A percentile compares a stretch with the other conserved stretches of the same genome.
Evolutionary conservation across 306 rosid genomes (phyloP).

Genomic region (Gynostemma pentaphyllum): DNA sequence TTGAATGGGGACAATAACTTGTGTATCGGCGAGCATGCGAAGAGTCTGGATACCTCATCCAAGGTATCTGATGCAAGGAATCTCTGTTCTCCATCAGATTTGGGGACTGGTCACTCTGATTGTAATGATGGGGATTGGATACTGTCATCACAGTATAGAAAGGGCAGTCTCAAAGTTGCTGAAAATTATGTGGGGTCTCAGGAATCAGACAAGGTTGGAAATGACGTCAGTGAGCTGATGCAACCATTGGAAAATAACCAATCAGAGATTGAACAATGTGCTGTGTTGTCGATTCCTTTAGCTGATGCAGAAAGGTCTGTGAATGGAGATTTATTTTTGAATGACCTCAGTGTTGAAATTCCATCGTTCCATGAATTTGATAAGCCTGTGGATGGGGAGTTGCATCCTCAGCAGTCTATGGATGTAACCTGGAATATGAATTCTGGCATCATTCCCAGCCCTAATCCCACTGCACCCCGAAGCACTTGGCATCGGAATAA

Average conservation of each 20-base stretch:
- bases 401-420: constrained; percentile 38
- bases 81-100: constrained; percentile 24
- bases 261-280: constrained; percentile 22
- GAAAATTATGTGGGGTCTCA: constrained; percentile 24
- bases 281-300: constrained; percentile 21
- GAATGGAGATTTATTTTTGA: constrained; percentile 27
- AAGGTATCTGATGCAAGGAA: constrained; percentile 26
- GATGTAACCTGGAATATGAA: constrained; percentile 46
- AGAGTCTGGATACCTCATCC: constrained; percentile 21
- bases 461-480: constrained; percentile 78
- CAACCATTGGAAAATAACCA: constrained; percentile 22
- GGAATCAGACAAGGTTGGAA: constrained; percentile 22
- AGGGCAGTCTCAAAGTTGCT: constrained; percentile 17
- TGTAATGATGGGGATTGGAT: constrained; percentile 16
- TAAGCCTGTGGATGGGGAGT: constrained; percentile 39
- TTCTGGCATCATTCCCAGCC: constrained; percentile 44
- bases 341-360: constrained; percentile 47
- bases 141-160: constrained; percentile 19
- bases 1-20: constrained; percentile 24
- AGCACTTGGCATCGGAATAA: constrained; percentile 63
- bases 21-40: constrained; percentile 21
- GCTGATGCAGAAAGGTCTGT: constrained; percentile 30
- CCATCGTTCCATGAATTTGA: constrained; percentile 42
- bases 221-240: constrained; percentile 17
- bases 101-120: constrained; percentile 19